Evolutionary conservation across 2,329 filamentous ascomycete genomes (phyloP).

Genomic region (Sporothrix protearum): DNA sequence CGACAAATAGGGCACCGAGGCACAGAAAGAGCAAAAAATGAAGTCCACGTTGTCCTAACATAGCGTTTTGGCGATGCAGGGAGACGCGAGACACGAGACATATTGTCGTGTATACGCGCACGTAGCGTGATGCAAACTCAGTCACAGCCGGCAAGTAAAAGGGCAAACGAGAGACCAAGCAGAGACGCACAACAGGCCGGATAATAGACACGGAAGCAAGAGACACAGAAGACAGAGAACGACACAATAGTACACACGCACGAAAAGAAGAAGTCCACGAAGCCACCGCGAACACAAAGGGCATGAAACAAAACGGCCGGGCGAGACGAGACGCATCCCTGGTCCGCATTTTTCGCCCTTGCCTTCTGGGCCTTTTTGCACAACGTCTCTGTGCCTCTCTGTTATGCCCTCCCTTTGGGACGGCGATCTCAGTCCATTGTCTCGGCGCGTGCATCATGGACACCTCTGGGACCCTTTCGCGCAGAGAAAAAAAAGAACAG

Average conservation of each 20-base stretch:
- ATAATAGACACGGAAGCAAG: constrained; percentile 1
- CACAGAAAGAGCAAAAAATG: neutral
- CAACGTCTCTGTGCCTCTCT: neutral
- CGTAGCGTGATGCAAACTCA: neutral
- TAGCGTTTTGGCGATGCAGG: neutral
- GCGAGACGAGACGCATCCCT: constrained; percentile 14
- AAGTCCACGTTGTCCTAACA: neutral
- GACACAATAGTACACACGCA: neutral
- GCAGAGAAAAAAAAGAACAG: neutral
- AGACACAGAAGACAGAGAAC: neutral
- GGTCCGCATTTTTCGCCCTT: neutral
- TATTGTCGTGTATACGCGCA: neutral
- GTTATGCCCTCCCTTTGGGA: neutral
- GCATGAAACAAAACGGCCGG: constrained; percentile 21
- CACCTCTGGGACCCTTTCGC: neutral
- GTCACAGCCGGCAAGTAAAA: neutral
- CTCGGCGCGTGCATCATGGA: constrained; percentile 17
- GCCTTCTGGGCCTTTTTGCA: neutral
- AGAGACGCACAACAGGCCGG: neutral
- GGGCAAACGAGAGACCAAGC: neutral
- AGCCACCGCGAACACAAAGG: constrained; percentile 10
- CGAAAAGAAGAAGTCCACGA: neutral
- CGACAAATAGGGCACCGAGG: neutral
- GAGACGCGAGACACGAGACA: neutral
- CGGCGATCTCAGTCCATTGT: constrained; percentile 16